A percentile compares a stretch with the other conserved stretches of the same genome.
Evolutionary conservation across 441 rosid species (phyloP).

Genomic region (Arabidopsis hybrid): DNA sequence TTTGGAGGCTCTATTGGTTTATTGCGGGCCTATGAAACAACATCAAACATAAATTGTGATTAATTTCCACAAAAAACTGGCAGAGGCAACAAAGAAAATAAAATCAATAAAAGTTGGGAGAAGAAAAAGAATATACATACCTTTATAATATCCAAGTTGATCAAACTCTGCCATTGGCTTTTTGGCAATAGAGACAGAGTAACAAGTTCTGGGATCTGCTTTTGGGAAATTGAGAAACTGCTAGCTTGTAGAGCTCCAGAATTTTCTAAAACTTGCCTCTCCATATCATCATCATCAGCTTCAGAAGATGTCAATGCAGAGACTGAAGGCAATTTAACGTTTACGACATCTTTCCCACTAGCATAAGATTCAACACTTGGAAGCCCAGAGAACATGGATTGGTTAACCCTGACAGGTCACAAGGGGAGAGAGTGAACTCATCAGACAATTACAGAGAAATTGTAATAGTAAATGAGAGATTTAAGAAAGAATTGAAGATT

Average conservation of each 20-base stretch:
- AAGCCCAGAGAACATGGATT: conserved; percentile 80
- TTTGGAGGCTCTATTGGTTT: conserved; percentile 96
- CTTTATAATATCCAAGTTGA: conserved; percentile 96
- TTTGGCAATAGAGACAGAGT: conserved; percentile 92
- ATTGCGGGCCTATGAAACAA: conserved; percentile 68
- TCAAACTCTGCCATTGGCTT: conserved; percentile 97
- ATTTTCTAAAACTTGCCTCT: conserved; percentile 49
- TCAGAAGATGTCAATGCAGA: conserved; percentile 65
- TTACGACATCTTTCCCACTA: conserved; percentile 81
- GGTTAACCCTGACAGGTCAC: conserved; percentile 73
- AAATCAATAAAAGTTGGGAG: neutral
- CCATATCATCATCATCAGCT: conserved; percentile 53
- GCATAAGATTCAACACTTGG: conserved; percentile 72
- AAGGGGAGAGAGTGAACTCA: conserved; percentile 10
- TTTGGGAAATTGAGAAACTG: conserved; percentile 46
- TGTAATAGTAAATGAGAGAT: neutral
- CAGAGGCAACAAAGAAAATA: neutral
- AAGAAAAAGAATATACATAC: conserved; percentile 45
- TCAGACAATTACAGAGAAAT: conserved; percentile 11
- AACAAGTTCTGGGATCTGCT: conserved; percentile 90
- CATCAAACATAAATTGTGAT: conserved; percentile 20
- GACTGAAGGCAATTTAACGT: conserved; percentile 81
- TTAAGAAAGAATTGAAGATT: neutral
- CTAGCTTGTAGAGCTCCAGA: conserved; percentile 43
- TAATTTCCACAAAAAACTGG: neutral